Percentiles rank a stretch among this genome's conserved stretches.
phyloP scores from a whole-genome alignment of 2,329 filamentous ascomycete genomes.

The Chlorencoelia australis region DNA sequence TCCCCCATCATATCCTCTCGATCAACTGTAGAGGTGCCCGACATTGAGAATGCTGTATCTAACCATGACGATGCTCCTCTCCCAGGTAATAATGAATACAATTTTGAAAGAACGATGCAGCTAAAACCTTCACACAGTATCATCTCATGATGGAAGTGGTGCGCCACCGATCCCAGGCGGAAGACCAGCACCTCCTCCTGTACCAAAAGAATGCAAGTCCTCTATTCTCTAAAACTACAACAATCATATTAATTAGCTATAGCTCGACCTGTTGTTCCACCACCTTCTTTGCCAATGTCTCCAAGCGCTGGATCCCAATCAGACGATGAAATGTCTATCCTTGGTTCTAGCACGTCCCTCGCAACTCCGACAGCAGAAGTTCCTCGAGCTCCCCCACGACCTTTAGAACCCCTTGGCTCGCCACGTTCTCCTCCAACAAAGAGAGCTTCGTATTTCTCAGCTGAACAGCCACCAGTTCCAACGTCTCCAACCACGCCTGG shows the following conservation, averaged over 20 bases:
- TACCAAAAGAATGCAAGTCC: conserved; percentile 53
- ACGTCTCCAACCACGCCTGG: conserved; percentile 32
- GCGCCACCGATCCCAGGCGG: conserved; percentile 29
- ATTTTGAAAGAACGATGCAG: not conserved
- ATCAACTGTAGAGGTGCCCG: conserved; percentile 38
- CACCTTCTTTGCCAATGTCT: conserved; percentile 46
- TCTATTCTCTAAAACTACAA: not conserved
- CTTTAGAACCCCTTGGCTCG: conserved; percentile 30
- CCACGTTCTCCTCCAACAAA: conserved; percentile 34
- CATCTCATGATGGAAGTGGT: conserved; percentile 22
- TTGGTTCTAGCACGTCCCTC: conserved; percentile 35
- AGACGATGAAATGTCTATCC: conserved; percentile 70
- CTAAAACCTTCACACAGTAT: conserved; percentile 15
- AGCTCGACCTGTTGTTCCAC: conserved; percentile 55
- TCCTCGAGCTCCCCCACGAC: conserved; percentile 37
- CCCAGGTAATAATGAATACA: conserved; percentile 18
- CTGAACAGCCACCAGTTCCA: conserved; percentile 22
- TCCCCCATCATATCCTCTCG: conserved; percentile 37
- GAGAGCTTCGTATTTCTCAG: conserved; percentile 28
- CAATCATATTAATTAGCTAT: conserved; percentile 20
- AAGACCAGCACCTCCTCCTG: conserved; percentile 45
- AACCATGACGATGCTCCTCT: conserved; percentile 27
- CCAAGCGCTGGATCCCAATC: conserved; percentile 74
- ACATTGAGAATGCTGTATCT: conserved; percentile 41
- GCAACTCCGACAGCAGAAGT: conserved; percentile 29